Percentiles rank a stretch among this genome's conserved stretches.
phyloP scores from a whole-genome alignment of 163 green algal genomes.

The Smithsoniella earleae region DNA sequence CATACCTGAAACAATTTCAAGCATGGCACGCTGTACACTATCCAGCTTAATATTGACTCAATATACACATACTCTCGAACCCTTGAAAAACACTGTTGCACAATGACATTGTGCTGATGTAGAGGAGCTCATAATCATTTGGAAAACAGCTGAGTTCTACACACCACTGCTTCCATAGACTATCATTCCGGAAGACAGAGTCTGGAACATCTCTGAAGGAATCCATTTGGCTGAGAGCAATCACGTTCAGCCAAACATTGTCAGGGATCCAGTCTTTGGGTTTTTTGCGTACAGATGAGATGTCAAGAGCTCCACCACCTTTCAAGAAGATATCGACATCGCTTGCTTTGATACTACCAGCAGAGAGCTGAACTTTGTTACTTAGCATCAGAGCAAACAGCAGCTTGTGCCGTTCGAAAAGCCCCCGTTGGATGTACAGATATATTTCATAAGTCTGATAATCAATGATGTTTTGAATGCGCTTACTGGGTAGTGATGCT shows the following conservation, averaged over 20 bases:
- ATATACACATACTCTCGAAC: too few species aligned
- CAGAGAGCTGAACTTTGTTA: conserved; percentile 61
- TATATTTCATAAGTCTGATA: conserved; percentile 84
- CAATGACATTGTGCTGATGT: too few species aligned
- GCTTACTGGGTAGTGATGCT: conserved; percentile 74
- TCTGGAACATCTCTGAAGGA: conserved; percentile 76
- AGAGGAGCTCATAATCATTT: too few species aligned
- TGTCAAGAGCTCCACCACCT: conserved; percentile 73
- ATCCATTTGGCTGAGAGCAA: conserved; percentile 65
- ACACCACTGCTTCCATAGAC: conserved; percentile 77
- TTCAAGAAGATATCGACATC: conserved; percentile 84
- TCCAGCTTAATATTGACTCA: too few species aligned
- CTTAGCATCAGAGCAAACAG: conserved; percentile 89
- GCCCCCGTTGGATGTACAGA: conserved; percentile 82
- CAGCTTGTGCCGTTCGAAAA: conserved; percentile 92
- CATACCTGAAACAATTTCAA: conserved; percentile 51
- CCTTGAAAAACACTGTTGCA: too few species aligned
- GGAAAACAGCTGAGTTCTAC: too few species aligned
- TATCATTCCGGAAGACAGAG: conserved; percentile 67
- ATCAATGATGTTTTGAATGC: conserved; percentile 85
- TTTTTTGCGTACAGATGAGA: conserved; percentile 66
- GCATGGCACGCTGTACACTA: not conserved
- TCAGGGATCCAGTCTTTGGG: conserved; percentile 80
- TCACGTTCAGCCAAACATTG: conserved; percentile 72
- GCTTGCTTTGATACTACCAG: conserved; percentile 44